Evolutionary conservation across 352 stramenopile genomes (phyloP), one percentile per base, ranked within the genome.

Genomic region (Pythium periplocum): DNA sequence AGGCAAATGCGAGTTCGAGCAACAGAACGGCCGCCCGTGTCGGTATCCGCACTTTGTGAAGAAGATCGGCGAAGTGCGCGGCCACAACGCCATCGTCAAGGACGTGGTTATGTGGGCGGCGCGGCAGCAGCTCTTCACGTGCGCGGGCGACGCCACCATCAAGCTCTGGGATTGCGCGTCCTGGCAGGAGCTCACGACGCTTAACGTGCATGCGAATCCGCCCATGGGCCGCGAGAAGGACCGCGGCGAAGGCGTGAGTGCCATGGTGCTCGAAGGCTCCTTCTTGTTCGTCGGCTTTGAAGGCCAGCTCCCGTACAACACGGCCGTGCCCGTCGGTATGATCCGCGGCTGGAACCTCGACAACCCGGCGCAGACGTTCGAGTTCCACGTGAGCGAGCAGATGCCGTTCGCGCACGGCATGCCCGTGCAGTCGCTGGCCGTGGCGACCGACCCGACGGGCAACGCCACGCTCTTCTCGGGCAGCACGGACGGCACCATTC

Each of bases 231-330:
- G n/a, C 3, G 41, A 35, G 3, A 45, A 59, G 41, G 46, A 75
- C 8, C 66, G 62, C 9, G 61, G 57, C 5, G 83, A 93, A 53
- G 83, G 83, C 37, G 72, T 93, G 33, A 60, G 68, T 35, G 67
- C 77, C 8, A 75, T 93, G 51, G 81, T 88, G 51, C 69, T 90
- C 4, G 82, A 78, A 43, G 78, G 83, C 0, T 74, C 81, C 12
- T 88, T 90, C 64, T 68, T 93, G 26, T 93, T 93, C 47, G 83
- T 79, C 12, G 83, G 83, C 47, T 93, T 89, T 55, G 83, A 91
- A 60, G 78, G 75, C 12, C 59, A 62, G 45, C 90, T 82, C 51
- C 73, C 77, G 37, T 62, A 66, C 45, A 81, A 85, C 36, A 60
- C 68, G 4, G 74, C 78, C 36, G 62, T 91, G 30, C 63, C 60